A percentile compares a stretch with the other conserved stretches of the same genome.
phyloP scores from a whole-genome alignment of 176 grass and related monocot species.

The Cocos nucifera region DNA sequence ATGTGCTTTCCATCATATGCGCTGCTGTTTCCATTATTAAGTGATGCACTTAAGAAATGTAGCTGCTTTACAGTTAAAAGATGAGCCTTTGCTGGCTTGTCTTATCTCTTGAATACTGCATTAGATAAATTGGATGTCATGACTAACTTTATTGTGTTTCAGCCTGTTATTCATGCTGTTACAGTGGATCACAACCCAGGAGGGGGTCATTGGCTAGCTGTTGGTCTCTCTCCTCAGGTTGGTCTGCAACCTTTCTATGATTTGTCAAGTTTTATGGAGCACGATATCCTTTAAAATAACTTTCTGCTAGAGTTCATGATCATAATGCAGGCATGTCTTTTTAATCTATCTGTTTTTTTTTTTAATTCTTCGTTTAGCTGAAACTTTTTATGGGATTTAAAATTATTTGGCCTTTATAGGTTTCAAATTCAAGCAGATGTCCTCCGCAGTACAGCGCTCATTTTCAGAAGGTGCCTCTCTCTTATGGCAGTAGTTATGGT shows the following conservation, averaged over 20 bases:
- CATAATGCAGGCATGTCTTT: background rate
- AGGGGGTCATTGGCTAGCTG: slow-evolving; percentile 81
- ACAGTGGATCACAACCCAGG: slow-evolving; percentile 95
- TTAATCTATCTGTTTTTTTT: background rate
- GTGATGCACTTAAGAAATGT: too few relatives aligned
- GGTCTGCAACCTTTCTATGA: background rate
- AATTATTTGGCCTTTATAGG: slow-evolving; percentile 39
- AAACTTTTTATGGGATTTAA: slow-evolving; percentile 9
- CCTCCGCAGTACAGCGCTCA: slow-evolving; percentile 39
- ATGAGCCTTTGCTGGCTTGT: too few relatives aligned
- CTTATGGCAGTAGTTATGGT: slow-evolving; percentile 88
- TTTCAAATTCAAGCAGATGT: slow-evolving; percentile 54
- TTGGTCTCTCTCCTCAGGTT: slow-evolving; percentile 97
- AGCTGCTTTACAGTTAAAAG: too few relatives aligned
- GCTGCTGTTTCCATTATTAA: too few relatives aligned
- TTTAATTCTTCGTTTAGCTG: slow-evolving; percentile 9
- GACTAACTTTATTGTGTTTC: slow-evolving; percentile 31
- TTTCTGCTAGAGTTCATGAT: background rate
- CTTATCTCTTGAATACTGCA: too few relatives aligned
- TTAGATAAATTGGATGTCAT: background rate
- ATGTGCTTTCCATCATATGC: too few relatives aligned
- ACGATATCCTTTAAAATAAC: background rate
- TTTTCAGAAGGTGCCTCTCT: slow-evolving; percentile 57
- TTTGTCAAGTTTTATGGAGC: too few relatives aligned
- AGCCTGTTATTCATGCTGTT: slow-evolving; percentile 72